phyloP scores from a whole-genome alignment of 371 early-diverging fungal genomes.

The Dichotomocladium elegans region DNA sequence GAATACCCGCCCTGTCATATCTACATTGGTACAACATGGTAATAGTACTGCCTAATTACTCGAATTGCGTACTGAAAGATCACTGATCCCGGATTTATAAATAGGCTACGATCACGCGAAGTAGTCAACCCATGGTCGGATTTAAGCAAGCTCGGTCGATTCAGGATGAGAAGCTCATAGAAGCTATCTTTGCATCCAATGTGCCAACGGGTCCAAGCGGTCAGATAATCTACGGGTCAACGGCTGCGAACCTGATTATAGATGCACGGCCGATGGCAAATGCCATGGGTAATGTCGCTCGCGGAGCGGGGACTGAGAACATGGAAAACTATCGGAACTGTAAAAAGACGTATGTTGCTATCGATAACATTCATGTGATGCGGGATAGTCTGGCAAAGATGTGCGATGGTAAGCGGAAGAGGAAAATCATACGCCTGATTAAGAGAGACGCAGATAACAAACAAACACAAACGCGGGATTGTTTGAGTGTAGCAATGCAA shows the following conservation, averaged over 20 bases:
- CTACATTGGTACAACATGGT: constrained; percentile 76
- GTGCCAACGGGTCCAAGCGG: constrained; percentile 40
- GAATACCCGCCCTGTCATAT: constrained; percentile 90
- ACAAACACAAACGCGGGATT: too few relatives aligned
- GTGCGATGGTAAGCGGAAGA: constrained; percentile 64
- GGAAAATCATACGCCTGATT: background rate
- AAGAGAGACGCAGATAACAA: background rate
- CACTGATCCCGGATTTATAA: background rate
- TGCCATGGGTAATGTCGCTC: constrained; percentile 89
- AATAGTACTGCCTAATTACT: too few relatives aligned
- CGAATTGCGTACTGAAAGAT: too few relatives aligned
- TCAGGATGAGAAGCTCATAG: constrained; percentile 95
- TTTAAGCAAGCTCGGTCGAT: constrained; percentile 89
- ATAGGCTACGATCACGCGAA: constrained; percentile 87
- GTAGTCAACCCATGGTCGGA: constrained; percentile 94
- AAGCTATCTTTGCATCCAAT: constrained; percentile 77
- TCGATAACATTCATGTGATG: constrained; percentile 98
- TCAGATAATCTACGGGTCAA: constrained; percentile 41
- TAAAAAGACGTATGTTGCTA: constrained; percentile 82
- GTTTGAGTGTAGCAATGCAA: constrained; percentile 41
- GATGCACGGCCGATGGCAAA: constrained; percentile 95
- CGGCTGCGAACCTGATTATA: constrained; percentile 78
- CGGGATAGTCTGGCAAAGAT: constrained; percentile 82
- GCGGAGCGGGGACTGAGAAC: constrained; percentile 94
- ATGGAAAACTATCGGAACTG: constrained; percentile 90